Evolutionary conservation across 805 yeast species (phyloP), one percentile per base, ranked within the genome.

Genomic region (Hanseniaspora lindneri): DNA sequence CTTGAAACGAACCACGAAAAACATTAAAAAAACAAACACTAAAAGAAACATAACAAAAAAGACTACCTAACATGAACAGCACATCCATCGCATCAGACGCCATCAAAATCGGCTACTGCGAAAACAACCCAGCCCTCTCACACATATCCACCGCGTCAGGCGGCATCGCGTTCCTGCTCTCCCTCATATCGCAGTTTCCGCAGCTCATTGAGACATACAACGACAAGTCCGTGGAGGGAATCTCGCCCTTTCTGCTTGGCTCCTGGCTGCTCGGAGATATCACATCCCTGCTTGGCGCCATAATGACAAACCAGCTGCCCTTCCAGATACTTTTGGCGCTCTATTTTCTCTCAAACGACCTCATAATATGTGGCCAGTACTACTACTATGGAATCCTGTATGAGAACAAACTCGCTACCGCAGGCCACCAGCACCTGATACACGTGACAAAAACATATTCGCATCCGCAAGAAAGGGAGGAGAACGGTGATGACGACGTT

Each of bases 311-410:
- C 6, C 96, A 88, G 52, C 67, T 86, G 41, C 77, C 80, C n/a
- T 88, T 87, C 63, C 96, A 87, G 60, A 73, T 77, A 10, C 66
- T 78, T 20, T 66, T 87, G 16, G 84, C 94, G 0, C 51, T 73
- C 2, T 88, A 88, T 63, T 87, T 83, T 60, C 67, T 89, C 44
- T 63, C 71, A 50, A 82, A 83, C 53, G 96, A 88, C 63, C 47
- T 73, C 21, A 66, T 84, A 10, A 67, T 88, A 25, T 70, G 79
- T 41, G 69, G 73, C 3, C 96, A 88, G 61, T 87, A 72, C 60
- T 74, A 76, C 62, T 78, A 83, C 63, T 88, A 86, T 62, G 67
- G 71, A 36, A 46, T 68, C 14, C 33, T 62, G 42, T 55, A 58
- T 56, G 43, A 60, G 51, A 58, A 62, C 54, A 52, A 54, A 48